Evolutionary conservation across 2,329 filamentous ascomycete genomes (phyloP), one percentile per base, ranked within the genome.

Genomic region (Fusarium cicatricum): DNA sequence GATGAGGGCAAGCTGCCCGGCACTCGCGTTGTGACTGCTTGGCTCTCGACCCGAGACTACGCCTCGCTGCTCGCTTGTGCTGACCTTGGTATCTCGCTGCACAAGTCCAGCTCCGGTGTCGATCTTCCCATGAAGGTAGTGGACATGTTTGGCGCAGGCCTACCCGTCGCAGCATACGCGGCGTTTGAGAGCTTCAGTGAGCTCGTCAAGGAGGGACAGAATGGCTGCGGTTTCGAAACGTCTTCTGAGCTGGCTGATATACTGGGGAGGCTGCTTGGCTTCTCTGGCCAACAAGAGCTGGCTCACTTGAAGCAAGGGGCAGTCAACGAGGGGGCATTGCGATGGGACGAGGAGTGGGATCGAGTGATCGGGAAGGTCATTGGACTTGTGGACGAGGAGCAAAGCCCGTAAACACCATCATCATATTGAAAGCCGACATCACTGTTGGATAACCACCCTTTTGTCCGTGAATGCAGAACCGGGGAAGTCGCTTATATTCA

Each of bases 61-160:
- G 94, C 95, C 1, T 82, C 80, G 1, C 82, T 99, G 4, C 85
- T 99, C 26, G 90, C 89, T 11, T 89, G 89, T 38, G 92, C 95
- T 3, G 94, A 97, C 68, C 80, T 99, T 0, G 95, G 95, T 10
- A 86, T 99, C 19, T 96, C 91, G 52, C 79, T 99, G 21, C 95
- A 99, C 77, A 97, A 87, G 62, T 97, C 92, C 12, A 96, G 90
- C 64, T 97, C 92, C 3, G 95, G 95, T 1, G 92, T 99, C 0
- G 95, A 99, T 74, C 80, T 99, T 16, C 95, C 95, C 0, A 99
- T 99, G 95, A 99, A 99, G 77, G 92, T 99, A 1, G 93, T 99
- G 12, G 95, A 99, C 72, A 97, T 99, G 93, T 98, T 99, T 72
- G 95, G 95, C 3, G 90, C 93, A 0, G 95, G 94, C 0, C 78